Percentiles rank a stretch among this genome's conserved stretches.
Evolutionary conservation across 768 basidiomycete species (phyloP).

Genomic region (Boletellus ananiceps): DNA sequence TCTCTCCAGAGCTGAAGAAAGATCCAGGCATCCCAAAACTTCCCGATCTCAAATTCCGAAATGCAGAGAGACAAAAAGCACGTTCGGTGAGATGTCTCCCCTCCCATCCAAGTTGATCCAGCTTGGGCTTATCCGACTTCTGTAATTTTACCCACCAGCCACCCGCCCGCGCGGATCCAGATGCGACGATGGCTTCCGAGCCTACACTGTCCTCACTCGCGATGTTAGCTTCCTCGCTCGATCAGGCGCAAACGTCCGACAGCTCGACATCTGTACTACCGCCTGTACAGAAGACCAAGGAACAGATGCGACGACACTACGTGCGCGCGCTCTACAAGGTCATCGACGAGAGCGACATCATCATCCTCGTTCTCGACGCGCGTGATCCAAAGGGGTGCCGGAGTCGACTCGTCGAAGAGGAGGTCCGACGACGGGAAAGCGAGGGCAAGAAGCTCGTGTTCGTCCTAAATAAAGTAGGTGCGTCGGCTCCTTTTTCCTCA

Average conservation of each 20-base stretch:
- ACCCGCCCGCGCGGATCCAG: constrained; percentile 36
- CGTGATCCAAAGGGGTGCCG: constrained; percentile 93
- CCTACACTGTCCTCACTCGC: constrained; percentile 64
- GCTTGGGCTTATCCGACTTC: background rate
- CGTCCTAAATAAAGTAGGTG: constrained; percentile 96
- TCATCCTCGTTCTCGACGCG: constrained; percentile 88
- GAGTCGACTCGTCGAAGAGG: constrained; percentile 90
- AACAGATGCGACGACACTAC: constrained; percentile 69
- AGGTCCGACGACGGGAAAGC: constrained; percentile 76
- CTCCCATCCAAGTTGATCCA: too few relatives aligned
- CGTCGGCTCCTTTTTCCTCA: constrained; percentile 16
- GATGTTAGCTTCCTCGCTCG: constrained; percentile 38
- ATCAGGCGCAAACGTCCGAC: constrained; percentile 1
- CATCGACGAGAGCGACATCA: constrained; percentile 87
- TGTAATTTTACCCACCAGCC: constrained; percentile 6
- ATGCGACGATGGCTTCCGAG: constrained; percentile 70
- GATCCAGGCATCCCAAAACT: constrained; percentile 87
- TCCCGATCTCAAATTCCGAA: constrained; percentile 61
- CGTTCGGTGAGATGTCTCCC: constrained; percentile 31
- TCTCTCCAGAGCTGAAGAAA: constrained; percentile 66
- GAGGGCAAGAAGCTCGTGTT: constrained; percentile 92
- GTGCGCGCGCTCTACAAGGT: constrained; percentile 84
- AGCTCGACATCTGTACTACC: constrained; percentile 30
- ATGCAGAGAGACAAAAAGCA: constrained; percentile 46
- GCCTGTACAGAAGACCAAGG: constrained; percentile 48